These are phyloP conservation scores for Geotrichum candidum DNA, from an alignment of 1,139 yeast species.

Conservation along the genomic window DNA sequence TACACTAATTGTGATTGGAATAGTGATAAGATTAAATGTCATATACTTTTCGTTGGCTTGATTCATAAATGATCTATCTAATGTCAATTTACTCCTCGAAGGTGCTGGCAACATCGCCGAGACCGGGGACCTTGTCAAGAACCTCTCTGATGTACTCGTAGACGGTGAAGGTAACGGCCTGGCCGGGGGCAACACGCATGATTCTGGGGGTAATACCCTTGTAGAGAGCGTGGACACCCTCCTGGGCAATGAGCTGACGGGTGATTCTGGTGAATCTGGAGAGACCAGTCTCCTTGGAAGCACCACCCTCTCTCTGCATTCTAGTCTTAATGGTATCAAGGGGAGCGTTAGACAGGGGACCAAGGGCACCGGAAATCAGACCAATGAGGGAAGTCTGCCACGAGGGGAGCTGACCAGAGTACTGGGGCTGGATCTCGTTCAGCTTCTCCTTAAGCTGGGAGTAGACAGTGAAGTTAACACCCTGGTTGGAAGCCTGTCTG, in stretches of 20 bases:
- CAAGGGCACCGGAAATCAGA: conserved; percentile 89
- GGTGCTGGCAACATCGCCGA: conserved; percentile 26
- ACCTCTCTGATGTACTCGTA: conserved; percentile 79
- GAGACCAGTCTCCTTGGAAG: conserved; percentile 62
- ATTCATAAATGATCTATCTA: neutral
- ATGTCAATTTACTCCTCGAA: conserved; percentile 33
- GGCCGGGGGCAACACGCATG: conserved; percentile 99
- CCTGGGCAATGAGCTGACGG: conserved; percentile 74
- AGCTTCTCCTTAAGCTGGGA: conserved; percentile 72
- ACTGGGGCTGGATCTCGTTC: conserved; percentile 54
- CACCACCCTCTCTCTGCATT: conserved; percentile 82
- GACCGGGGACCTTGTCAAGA: conserved; percentile 48
- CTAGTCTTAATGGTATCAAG: conserved; percentile 95
- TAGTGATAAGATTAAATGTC: neutral
- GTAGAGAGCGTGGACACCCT: conserved; percentile 81
- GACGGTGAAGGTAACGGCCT: conserved; percentile 95
- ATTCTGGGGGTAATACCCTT: conserved; percentile 98
- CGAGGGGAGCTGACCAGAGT: conserved; percentile 59
- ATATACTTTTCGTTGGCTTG: neutral
- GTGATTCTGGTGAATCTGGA: conserved; percentile 79
- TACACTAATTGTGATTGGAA: no score
- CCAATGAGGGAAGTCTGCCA: conserved; percentile 95
- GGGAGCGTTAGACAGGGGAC: conserved; percentile 97
- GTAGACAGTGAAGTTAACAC: conserved; percentile 95
- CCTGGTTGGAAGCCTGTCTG: conserved; percentile 97